Evolutionary conservation across 257 asterid genomes (phyloP).

Genomic region (Mentha longifolia): DNA sequence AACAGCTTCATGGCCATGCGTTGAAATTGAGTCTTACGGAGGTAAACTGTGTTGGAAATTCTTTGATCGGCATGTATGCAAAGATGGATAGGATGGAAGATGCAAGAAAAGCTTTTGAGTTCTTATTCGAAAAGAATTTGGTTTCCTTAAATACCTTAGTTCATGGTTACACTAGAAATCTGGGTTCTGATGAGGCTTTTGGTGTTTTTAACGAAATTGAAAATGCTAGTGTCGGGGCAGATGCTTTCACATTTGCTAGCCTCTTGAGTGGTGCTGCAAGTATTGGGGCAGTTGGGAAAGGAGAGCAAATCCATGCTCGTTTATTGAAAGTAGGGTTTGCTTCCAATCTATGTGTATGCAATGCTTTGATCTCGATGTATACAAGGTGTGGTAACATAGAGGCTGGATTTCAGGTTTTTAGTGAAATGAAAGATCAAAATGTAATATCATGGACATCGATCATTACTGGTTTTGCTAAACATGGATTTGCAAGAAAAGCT

Average conservation of each 20-base stretch:
- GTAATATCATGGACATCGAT: constrained; percentile 90
- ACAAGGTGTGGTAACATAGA: constrained; percentile 86
- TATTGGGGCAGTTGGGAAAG: constrained; percentile 86
- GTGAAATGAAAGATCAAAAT: constrained; percentile 55
- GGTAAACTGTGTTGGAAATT: constrained; percentile 78
- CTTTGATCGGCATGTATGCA: constrained; percentile 80
- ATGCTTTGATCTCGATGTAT: constrained; percentile 90
- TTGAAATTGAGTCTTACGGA: constrained; percentile 70
- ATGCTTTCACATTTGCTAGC: constrained; percentile 88
- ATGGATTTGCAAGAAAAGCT: constrained; percentile 69
- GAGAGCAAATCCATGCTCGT: constrained; percentile 87
- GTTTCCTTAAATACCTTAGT: constrained; percentile 72
- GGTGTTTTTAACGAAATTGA: constrained; percentile 56
- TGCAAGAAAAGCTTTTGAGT: constrained; percentile 79
- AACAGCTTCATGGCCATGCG: constrained; percentile 63
- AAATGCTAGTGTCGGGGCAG: constrained; percentile 49
- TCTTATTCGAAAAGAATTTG: constrained; percentile 75
- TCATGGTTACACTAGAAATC: constrained; percentile 61
- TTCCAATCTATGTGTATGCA: constrained; percentile 58
- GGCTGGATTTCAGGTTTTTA: constrained; percentile 69
- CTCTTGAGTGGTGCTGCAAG: constrained; percentile 95
- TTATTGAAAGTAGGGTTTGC: constrained; percentile 69
- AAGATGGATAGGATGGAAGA: constrained; percentile 75
- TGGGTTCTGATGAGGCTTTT: constrained; percentile 57
- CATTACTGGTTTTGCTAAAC: constrained; percentile 89